Evolutionary conservation across 352 stramenopile species (phyloP).

Genomic region (Globisporangium yorkense): DNA sequence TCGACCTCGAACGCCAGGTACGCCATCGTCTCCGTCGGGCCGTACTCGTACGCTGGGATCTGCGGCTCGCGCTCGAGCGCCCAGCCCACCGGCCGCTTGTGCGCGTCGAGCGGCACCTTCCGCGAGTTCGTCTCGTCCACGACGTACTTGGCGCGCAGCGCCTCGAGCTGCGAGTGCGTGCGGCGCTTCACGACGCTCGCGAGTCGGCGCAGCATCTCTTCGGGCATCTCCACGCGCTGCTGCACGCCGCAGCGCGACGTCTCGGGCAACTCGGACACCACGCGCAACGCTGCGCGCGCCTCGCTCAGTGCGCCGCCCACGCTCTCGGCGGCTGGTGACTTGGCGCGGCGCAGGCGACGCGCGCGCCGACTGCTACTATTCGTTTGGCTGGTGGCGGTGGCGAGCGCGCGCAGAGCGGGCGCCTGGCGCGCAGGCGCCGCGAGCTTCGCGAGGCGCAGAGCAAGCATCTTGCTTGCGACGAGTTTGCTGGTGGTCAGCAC

Average conservation of each 20-base stretch:
- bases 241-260: conserved; percentile 59
- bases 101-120: conserved; percentile 65
- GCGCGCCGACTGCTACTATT: conserved; percentile 29
- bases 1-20: conserved; percentile 78
- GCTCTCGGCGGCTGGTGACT: conserved; percentile 11
- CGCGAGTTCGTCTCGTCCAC: conserved; percentile 41
- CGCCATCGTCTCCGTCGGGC: conserved; percentile 62
- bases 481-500: neutral
- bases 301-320: conserved; percentile 18
- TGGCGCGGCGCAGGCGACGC: conserved; percentile 33
- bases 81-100: conserved; percentile 74
- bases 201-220: conserved; percentile 49
- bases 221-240: conserved; percentile 70
- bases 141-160: conserved; percentile 49
- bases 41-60: conserved; percentile 63
- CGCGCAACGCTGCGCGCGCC: conserved; percentile 26
- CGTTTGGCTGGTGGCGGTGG: neutral
- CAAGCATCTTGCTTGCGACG: neutral
- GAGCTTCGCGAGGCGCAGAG: conserved; percentile 1
- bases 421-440: neutral
- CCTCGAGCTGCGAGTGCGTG: conserved; percentile 76
- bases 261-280: conserved; percentile 57
- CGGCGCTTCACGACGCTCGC: conserved; percentile 53
- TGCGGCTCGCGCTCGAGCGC: conserved; percentile 61
- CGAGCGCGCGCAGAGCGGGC: neutral